A percentile compares a stretch with the other conserved stretches of the same genome.
phyloP scores from a whole-genome alignment of 305 asterid species.

The Fraxinus albicans region DNA sequence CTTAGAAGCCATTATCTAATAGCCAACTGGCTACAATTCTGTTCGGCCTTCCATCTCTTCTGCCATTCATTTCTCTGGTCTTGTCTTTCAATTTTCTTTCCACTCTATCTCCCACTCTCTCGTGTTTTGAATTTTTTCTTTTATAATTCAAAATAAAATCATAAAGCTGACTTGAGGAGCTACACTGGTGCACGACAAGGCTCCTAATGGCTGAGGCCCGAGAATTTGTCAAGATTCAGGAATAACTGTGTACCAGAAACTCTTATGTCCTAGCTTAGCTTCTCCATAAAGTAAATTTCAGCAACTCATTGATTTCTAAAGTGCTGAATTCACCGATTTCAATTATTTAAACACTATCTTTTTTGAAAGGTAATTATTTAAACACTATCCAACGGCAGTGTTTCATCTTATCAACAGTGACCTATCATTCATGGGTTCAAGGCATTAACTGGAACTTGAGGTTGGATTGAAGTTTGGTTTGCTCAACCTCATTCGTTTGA shows the following conservation, averaged over 20 bases:
- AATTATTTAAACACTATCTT: background rate
- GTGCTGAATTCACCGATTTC: background rate
- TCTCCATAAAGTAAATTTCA: background rate
- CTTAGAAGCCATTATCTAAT: background rate
- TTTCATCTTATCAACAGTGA: background rate
- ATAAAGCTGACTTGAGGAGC: background rate
- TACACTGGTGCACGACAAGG: background rate
- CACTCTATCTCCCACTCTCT: background rate
- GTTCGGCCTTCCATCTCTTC: background rate
- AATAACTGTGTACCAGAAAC: background rate
- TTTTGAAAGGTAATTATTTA: too few species aligned
- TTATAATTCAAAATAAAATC: background rate
- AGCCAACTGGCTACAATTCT: background rate
- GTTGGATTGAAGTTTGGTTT: background rate
- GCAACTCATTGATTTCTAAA: background rate
- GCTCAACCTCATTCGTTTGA: background rate
- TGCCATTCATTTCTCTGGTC: background rate
- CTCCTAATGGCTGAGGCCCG: background rate
- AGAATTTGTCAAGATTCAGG: background rate
- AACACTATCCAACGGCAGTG: background rate
- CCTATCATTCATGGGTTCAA: background rate
- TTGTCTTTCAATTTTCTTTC: background rate
- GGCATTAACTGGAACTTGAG: background rate
- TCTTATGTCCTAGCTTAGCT: background rate
- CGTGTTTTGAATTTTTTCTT: background rate